Evolutionary conservation across 2,329 filamentous ascomycete species (phyloP), one percentile per base, ranked within the genome.

Genomic region (Leptographium radiaticola): DNA sequence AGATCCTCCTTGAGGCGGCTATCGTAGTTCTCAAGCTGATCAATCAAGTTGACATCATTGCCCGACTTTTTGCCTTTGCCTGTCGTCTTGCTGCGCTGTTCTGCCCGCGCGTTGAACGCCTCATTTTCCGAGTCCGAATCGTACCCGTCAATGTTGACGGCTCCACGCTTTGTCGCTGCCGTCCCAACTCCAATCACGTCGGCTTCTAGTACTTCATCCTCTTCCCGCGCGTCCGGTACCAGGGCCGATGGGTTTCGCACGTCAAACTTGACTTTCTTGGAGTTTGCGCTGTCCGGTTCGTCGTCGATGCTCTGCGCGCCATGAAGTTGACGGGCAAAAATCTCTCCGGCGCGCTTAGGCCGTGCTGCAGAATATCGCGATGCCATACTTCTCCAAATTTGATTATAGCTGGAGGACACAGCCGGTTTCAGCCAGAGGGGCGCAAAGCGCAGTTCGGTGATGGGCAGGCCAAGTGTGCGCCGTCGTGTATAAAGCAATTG

Each of bases 101-200:
- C 81, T 7, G 86, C 85, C 51, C 87, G 80, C 36, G 78, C 79
- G 61, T 93, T 80, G 67, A 95, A 94, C 46, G 87, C 89, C 65
- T 97, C 93, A 59, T 94, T 91, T 52, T 86, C 81, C 2, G 91
- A 95, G 68, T 98, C 93, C 11, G 86, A 93, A 61, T 97, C 91
- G 70, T 97, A 98, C 51, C 93, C 93, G 64, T 97, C 93, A 43
- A 98, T 82, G 64, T 97, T 96, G 53, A 98, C 87, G 0, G 91
- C 93, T 60, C 91, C 91, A 58, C 93, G 87, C 67, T 95, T 95
- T 0, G 89, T 87, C 36, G 80, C 77, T 11, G 83, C 81, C 1
- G 80, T 80, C 18, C 81, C 76, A 2, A 84, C 86, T 16, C 90
- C 89, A 59, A 97, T 96, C 42, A 96, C 90, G 65, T 97, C 93